phyloP scores from a whole-genome alignment of 1,284 basidiomycete genomes.

The Trametes pubescens region DNA sequence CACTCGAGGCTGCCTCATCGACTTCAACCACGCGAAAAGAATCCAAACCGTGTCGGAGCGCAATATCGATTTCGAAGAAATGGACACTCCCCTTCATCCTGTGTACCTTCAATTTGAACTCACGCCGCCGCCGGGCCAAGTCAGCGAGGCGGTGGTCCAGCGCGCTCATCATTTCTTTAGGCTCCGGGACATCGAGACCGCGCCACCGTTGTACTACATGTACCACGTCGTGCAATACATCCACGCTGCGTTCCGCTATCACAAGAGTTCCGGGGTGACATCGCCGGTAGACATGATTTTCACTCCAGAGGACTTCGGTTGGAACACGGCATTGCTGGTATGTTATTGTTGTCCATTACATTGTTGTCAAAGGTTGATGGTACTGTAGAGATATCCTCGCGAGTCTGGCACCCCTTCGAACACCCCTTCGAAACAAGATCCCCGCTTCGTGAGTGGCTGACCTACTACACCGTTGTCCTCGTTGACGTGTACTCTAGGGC shows the following conservation, averaged over 20 bases:
- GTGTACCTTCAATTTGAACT: neutral
- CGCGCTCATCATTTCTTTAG: neutral
- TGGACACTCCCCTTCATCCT: neutral
- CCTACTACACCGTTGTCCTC: neutral
- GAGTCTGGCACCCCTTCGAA: neutral
- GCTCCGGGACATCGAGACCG: neutral
- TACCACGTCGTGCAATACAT: neutral
- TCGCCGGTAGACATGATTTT: neutral
- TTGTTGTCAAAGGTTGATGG: slow-evolving; percentile 1
- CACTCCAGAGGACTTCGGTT: neutral
- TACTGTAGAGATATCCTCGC: neutral
- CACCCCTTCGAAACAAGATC: neutral
- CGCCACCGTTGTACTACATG: neutral
- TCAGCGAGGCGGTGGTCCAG: neutral
- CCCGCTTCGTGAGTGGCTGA: neutral
- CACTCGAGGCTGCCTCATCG: slow-evolving; percentile 11
- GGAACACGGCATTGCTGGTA: slow-evolving; percentile 3
- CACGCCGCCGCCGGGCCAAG: neutral
- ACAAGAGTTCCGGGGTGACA: neutral
- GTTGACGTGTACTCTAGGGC: neutral
- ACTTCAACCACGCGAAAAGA: slow-evolving; percentile 6
- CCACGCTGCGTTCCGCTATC: neutral
- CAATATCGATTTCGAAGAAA: neutral
- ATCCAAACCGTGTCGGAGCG: slow-evolving; percentile 1
- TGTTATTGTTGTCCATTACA: neutral